phyloP scores from a whole-genome alignment of 306 rosid species.

The Pachyrhizus erosus region DNA sequence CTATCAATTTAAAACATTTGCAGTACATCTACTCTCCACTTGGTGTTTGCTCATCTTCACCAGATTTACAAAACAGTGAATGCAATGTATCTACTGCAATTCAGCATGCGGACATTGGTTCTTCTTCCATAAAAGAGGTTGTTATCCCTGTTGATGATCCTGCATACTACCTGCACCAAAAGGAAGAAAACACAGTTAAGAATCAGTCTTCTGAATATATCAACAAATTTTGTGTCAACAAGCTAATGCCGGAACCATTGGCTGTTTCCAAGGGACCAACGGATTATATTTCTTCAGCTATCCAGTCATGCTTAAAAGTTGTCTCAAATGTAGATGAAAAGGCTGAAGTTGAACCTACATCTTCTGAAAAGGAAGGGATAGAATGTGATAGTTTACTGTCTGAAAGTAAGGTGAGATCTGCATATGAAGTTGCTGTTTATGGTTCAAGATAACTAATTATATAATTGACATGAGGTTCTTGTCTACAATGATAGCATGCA shows the following conservation, averaged over 20 bases:
- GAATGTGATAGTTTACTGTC: constrained; percentile 48
- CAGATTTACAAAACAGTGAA: constrained; percentile 46
- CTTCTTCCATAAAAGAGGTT: constrained; percentile 53
- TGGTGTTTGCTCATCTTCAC: constrained; percentile 45
- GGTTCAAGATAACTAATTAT: constrained; percentile 32
- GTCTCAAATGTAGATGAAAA: constrained; percentile 57
- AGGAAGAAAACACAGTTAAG: constrained; percentile 44
- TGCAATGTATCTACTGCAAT: constrained; percentile 38
- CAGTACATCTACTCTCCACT: constrained; percentile 50
- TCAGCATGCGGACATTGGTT: constrained; percentile 57
- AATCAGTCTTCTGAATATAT: constrained; percentile 39
- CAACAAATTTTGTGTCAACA: constrained; percentile 40
- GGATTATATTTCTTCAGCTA: constrained; percentile 46
- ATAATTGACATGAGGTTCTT: constrained; percentile 29
- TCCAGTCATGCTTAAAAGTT: constrained; percentile 51
- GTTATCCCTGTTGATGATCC: constrained; percentile 43
- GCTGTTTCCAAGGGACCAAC: constrained; percentile 51
- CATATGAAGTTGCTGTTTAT: constrained; percentile 13
- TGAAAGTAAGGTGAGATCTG: constrained; percentile 63
- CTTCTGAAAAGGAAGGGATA: constrained; percentile 43
- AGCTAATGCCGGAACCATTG: constrained; percentile 35
- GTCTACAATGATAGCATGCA: constrained; percentile 55
- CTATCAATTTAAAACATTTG: constrained; percentile 38
- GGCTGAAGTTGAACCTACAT: constrained; percentile 49
- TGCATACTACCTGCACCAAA: constrained; percentile 36